Evolutionary conservation across 768 basidiomycete genomes (phyloP), one percentile per base, ranked within the genome.

Genomic region (Termitomyces sp.): DNA sequence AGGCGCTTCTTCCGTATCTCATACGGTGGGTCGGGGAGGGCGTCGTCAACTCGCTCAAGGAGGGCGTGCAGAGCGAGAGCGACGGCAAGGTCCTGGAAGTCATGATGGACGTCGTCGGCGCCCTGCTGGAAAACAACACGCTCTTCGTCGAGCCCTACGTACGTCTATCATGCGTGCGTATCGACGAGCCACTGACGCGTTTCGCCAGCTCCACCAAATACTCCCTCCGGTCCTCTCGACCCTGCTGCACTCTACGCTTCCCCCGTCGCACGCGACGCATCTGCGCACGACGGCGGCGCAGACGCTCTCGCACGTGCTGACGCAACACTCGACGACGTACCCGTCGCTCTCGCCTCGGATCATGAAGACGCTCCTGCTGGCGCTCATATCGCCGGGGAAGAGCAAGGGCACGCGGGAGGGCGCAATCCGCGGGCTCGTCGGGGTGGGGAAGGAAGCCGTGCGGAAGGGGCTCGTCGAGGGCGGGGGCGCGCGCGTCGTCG

Each of bases 141-240:
- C 76, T 99, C 5, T 98, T 98, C 68, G 85, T 98, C 24, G 97
- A 99, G 71, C 97, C 96, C 45, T 98, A 97, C 68, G 94, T 97
- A 66, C 68, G 92, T 79, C 10, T n/a, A n/a, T n/a, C n/a, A n/a
- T 30, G 5, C 24, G 13, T 48, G 9, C 55, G 9, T 32, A 41
- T 16, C 3, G 43, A 41, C 30, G 14, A 20, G 48, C 6, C 51
- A n/a, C 47, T 43, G 30, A 60, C 44, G n/a, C 41, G 26, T 26
- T 28, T 52, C 13, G 36, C 36, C 62, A 98, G 94, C 80, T 98
- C 5, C 97, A 98, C 66, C 96, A 98, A 87, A 80, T 98, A 16
- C 82, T 98, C 0, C 95, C 95, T 2, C 88, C 95, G 0, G 83
- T 98, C 53, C 83, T 99, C 33, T 97, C 96, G 5, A 88, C 88